phyloP scores from a whole-genome alignment of 305 asterid genomes.

The Plantago lanceolata region DNA sequence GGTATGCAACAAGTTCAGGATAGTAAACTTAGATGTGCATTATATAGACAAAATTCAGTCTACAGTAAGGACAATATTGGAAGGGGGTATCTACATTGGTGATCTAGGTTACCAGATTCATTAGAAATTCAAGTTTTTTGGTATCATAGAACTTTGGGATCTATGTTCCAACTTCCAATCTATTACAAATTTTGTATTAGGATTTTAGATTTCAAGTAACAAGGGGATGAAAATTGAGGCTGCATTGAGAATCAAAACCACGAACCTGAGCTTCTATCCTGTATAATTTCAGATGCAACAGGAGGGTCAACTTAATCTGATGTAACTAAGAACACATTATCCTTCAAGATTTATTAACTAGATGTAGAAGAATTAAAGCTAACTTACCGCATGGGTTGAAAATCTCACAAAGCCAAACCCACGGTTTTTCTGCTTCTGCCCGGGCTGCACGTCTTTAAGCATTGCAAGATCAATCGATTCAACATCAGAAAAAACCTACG shows the following conservation, averaged over 20 bases:
- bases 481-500: constrained; percentile 76
- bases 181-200: constrained; percentile 21
- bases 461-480: constrained; percentile 64
- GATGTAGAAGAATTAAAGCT: constrained; percentile 24
- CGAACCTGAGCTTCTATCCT: constrained; percentile 82
- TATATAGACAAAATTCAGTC: not conserved
- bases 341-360: constrained; percentile 23
- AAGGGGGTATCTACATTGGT: not conserved
- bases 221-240: constrained; percentile 49
- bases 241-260: constrained; percentile 79
- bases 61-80: not conserved
- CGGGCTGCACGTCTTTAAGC: constrained; percentile 45
- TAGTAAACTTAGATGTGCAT: constrained; percentile 18
- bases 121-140: constrained; percentile 17
- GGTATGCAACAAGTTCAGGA: constrained; percentile 17
- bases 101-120: not conserved
- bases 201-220: constrained; percentile 29
- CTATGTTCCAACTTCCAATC: constrained; percentile 11
- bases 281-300: constrained; percentile 69
- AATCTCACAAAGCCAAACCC: constrained; percentile 91
- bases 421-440: constrained; percentile 66
- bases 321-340: constrained; percentile 24
- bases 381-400: constrained; percentile 79
- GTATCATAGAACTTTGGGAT: constrained; percentile 13
- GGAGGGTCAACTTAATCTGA: constrained; percentile 41